phyloP scores from a whole-genome alignment of 176 grass and related monocot genomes.

The Areca catechu region DNA sequence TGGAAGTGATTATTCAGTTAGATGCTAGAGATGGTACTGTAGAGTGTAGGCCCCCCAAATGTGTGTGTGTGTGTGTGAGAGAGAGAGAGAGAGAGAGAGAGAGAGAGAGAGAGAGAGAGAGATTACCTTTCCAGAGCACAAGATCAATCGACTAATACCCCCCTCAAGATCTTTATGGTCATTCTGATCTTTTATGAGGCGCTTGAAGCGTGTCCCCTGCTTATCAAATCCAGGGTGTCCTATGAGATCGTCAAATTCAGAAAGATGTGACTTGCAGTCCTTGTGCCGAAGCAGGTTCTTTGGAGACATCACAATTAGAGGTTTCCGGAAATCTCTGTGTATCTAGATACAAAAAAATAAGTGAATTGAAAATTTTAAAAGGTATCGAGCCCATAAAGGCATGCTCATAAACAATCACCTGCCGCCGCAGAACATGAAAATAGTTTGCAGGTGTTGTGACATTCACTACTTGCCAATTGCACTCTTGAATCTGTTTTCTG shows the following conservation, averaged over 20 bases:
- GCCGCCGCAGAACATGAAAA: constrained; percentile 17
- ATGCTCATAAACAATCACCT: constrained; percentile 1
- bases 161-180: constrained; percentile 7
- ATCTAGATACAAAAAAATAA: constrained; percentile 7
- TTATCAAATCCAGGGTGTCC: constrained; percentile 18
- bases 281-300: constrained; percentile 19
- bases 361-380: not conserved
- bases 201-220: constrained; percentile 17
- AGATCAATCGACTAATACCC: constrained; percentile 11
- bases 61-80: too few relatives aligned
- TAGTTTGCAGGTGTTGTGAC: constrained; percentile 18
- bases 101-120: too few relatives aligned
- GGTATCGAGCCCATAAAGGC: too few relatives aligned
- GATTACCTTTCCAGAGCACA: constrained; percentile 19
- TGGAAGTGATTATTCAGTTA: too few relatives aligned
- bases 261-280: constrained; percentile 20
- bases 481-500: constrained; percentile 16
- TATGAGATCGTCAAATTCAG: constrained; percentile 16
- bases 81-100: too few relatives aligned
- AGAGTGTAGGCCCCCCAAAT: too few relatives aligned
- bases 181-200: constrained; percentile 17
- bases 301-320: constrained; percentile 16
- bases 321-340: constrained; percentile 17
- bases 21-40: too few relatives aligned
- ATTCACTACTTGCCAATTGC: constrained; percentile 20